Base-by-base conservation (phyloP, 192 early-diverging fungal genomes). In the Coemansia sp. region DNA sequence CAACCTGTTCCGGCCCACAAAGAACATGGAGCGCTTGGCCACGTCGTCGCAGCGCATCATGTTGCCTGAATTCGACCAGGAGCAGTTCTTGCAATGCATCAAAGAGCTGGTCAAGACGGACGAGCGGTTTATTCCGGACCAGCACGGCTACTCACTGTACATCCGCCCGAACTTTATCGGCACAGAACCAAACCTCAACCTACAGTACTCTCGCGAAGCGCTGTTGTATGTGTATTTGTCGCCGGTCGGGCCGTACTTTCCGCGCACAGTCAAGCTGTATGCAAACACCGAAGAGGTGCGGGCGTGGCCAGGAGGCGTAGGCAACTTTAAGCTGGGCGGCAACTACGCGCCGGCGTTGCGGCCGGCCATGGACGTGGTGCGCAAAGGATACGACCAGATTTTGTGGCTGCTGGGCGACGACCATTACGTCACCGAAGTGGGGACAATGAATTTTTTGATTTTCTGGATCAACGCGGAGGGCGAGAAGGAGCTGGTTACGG, bases 391-490 rank as follows among this genome's bases (percentile, higher is more conserved):
- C 75, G 89, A 92, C 68, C 96, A 98, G 79, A 94, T 93, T 74
- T 82, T 98, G 73, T 98, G 96, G 96, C 80, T 98, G 40, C 92
- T 95, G 82, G 96, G 96, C 58, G 68, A 84, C 14, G 84, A 97
- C 21, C 85, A 93, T 66, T 82, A 90, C 60, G 75, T 98, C 40
- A 98, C 95, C 8, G 96, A 98, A 74, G 96, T 96, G 14, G 96
- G 96, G 28, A 95, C 96, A 18, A 97, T 97, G 94, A 98, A 98
- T 83, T 91, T 92, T 71, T 96, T 98, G 70, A 81, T 92, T 23
- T 86, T 85, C 80, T 93, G 90, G 91, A 89, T 82, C 70, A 94
- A 92, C 82, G 83, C 85, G 15, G 54, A 89, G 17, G 93, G 92
- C 59, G 87, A 94, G 64, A 83, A 57, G 24, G 95, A 98, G 83